A percentile compares a stretch with the other conserved stretches of the same genome.
These are phyloP conservation scores for Trichophyton mentagrophytes DNA, from an alignment of 2,329 filamentous ascomycete species.

Conservation along the genomic window DNA sequence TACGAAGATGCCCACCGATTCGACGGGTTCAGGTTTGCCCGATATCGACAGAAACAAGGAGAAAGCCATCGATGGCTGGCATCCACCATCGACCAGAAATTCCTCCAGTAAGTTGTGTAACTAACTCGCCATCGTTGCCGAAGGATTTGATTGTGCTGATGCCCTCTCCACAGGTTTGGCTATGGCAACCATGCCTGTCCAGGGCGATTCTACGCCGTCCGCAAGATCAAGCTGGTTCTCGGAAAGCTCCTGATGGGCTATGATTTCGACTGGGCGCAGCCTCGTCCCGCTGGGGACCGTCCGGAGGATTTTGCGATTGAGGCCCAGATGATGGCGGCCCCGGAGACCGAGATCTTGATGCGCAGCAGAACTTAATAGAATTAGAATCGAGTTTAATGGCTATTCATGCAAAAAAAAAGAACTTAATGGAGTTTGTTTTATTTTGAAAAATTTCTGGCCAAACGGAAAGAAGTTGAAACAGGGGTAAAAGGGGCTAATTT, in stretches of 20 bases:
- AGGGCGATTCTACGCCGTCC: conserved; percentile 22
- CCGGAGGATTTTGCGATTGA: background rate
- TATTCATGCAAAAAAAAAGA: background rate
- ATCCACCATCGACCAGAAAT: background rate
- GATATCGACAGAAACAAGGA: conserved; percentile 8
- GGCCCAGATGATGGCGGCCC: background rate
- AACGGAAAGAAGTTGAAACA: too few species aligned
- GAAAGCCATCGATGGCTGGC: background rate
- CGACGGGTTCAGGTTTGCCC: conserved; percentile 18
- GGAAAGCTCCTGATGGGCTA: conserved; percentile 19
- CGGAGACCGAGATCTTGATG: background rate
- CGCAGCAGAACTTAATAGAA: background rate
- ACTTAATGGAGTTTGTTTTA: too few species aligned
- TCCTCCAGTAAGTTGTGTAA: background rate
- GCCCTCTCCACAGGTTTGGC: conserved; percentile 16
- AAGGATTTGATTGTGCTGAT: background rate
- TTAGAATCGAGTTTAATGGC: background rate
- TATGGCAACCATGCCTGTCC: conserved; percentile 23
- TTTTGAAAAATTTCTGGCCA: too few species aligned
- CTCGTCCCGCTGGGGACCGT: background rate
- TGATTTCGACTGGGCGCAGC: conserved; percentile 14
- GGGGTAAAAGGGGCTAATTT: too few species aligned
- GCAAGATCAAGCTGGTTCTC: conserved; percentile 22
- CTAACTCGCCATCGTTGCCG: too few species aligned
- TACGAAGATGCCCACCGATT: conserved; percentile 15